A percentile compares a stretch with the other conserved stretches of the same genome.
phyloP scores from a whole-genome alignment of 192 early-diverging fungal species.

The Oehlia diaphana region DNA sequence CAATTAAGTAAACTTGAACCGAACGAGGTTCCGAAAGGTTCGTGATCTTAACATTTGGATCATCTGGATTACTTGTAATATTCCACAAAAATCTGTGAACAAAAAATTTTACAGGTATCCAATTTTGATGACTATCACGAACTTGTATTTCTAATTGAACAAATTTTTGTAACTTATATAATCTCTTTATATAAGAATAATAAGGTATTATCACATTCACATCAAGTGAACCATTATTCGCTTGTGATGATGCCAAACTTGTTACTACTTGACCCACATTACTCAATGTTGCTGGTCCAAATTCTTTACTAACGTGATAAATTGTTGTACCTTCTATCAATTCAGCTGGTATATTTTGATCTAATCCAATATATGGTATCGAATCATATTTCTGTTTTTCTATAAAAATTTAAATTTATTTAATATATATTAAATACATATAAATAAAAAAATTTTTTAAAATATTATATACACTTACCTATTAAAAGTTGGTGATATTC shows the following conservation, averaged over 20 bases:
- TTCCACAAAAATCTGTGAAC: constrained; percentile 41
- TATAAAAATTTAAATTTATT: neutral
- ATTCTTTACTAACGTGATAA: constrained; percentile 59
- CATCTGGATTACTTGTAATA: neutral
- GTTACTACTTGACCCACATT: constrained; percentile 54
- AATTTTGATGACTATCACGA: constrained; percentile 34
- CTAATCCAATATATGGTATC: constrained; percentile 42
- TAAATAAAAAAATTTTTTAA: too few relatives aligned
- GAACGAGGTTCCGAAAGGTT: neutral
- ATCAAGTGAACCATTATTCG: constrained; percentile 36
- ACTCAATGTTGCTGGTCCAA: constrained; percentile 51
- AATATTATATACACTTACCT: neutral
- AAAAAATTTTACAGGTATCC: constrained; percentile 34
- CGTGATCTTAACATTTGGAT: neutral
- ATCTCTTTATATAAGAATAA: constrained; percentile 44
- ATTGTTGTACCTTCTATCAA: constrained; percentile 38
- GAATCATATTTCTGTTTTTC: neutral
- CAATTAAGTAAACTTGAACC: constrained; percentile 53
- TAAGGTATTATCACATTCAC: constrained; percentile 53
- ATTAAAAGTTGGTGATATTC: neutral
- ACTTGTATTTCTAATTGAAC: neutral
- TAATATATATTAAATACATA: neutral
- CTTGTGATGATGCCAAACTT: constrained; percentile 44
- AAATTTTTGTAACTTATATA: neutral
- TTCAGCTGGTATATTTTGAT: constrained; percentile 30